These are phyloP conservation scores for Aspergillus sp. DNA, from an alignment of 2,329 filamentous ascomycete species.

Conservation along the genomic window DNA sequence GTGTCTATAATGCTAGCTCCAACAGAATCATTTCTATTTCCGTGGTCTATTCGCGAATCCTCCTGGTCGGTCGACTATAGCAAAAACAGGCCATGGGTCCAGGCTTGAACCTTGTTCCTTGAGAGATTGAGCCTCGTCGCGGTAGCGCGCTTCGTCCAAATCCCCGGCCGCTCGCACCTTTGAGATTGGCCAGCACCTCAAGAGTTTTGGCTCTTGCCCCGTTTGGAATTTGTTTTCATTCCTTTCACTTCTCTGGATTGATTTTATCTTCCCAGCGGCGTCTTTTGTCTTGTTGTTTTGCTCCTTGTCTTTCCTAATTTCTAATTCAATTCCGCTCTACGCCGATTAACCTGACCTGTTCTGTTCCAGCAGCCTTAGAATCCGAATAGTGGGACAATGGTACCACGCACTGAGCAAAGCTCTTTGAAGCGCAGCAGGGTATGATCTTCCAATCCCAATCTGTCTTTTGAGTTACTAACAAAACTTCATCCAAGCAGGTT, in stretches of 20 bases:
- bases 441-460: slow-evolving; percentile 28
- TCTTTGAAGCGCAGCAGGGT: slow-evolving; percentile 83
- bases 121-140: not conserved
- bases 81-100: not conserved
- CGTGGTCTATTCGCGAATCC: not conserved
- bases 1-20: not conserved
- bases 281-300: not conserved
- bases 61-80: not conserved
- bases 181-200: slow-evolving; percentile 4
- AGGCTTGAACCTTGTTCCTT: not conserved
- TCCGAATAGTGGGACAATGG: slow-evolving; percentile 32
- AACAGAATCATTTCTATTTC: not conserved
- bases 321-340: not conserved
- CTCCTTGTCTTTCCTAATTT: not conserved
- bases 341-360: not conserved
- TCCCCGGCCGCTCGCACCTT: not conserved
- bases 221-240: not conserved
- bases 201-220: not conserved
- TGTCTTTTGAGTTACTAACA: slow-evolving; percentile 24
- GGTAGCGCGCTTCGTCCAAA: not conserved
- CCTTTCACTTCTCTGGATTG: not conserved
- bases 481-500: slow-evolving; percentile 55
- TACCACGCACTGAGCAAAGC: slow-evolving; percentile 70
- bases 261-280: not conserved
- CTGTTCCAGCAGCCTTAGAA: not conserved